Percentiles rank a stretch among this genome's conserved stretches.
These are phyloP conservation scores for Delonix regia DNA, from an alignment of 306 rosid genomes.

Conservation along the genomic window DNA sequence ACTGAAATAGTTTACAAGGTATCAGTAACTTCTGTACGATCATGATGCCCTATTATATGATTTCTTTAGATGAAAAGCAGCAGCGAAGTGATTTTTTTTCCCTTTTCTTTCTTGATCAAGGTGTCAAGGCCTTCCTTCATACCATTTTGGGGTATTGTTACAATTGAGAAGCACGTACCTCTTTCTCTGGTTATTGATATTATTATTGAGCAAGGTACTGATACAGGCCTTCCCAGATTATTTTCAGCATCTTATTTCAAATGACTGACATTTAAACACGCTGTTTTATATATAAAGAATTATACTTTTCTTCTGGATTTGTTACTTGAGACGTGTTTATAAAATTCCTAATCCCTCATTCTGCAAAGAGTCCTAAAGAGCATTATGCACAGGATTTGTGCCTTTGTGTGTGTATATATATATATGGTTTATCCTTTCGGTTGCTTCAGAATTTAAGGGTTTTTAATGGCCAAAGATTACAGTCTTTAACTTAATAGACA, in stretches of 20 bases:
- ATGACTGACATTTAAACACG: background rate
- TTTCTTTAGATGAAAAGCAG: background rate
- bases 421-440: background rate
- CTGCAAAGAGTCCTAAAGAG: background rate
- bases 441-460: conserved; percentile 2
- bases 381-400: background rate
- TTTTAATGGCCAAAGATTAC: conserved; percentile 14
- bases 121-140: conserved; percentile 89
- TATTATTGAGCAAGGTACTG: conserved; percentile 90
- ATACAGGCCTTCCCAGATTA: conserved; percentile 9
- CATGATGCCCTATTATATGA: background rate
- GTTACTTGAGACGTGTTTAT: background rate
- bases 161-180: conserved; percentile 71
- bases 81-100: conserved; percentile 7
- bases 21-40: conserved; percentile 1
- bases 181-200: conserved; percentile 80
- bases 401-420: background rate
- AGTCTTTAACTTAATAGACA: conserved; percentile 16
- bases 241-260: conserved; percentile 3
- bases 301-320: background rate
- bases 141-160: conserved; percentile 73
- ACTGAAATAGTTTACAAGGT: conserved; percentile 84
- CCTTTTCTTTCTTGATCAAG: conserved; percentile 42
- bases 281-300: background rate
- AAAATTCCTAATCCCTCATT: background rate